Conservation (phyloP, 805 yeast genomes). For the Saccharomycopsis fodiens region DNA sequence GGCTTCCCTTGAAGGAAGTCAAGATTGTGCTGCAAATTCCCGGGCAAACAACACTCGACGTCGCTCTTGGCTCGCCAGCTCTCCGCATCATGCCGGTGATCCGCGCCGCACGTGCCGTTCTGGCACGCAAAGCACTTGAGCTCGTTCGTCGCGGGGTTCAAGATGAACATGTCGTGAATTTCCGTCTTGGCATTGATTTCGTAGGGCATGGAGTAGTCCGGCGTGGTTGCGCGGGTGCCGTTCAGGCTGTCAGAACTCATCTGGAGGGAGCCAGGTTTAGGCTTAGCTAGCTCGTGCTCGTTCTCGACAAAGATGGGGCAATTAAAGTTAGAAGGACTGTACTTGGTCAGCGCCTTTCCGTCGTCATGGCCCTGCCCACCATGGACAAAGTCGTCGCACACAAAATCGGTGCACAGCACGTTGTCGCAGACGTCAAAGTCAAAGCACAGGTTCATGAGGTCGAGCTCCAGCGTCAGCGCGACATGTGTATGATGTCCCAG, state of each 20-base stretch:
- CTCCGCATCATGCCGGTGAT: conserved; percentile 2
- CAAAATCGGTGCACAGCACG: conserved; percentile 17
- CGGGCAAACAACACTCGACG: conserved; percentile 6
- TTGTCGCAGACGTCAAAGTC: conserved; percentile 21
- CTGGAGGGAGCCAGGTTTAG: background rate
- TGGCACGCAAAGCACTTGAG: conserved; percentile 16
- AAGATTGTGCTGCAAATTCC: background rate
- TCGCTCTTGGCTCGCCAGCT: background rate
- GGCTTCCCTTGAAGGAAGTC: too few species aligned
- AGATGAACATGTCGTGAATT: conserved; percentile 14
- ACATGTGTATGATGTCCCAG: conserved; percentile 17
- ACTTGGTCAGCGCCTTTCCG: background rate
- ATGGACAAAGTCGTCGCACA: conserved; percentile 20
- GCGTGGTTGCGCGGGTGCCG: background rate
- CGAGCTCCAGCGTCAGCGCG: conserved; percentile 15
- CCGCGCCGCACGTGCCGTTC: conserved; percentile 2
- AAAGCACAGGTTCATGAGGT: conserved; percentile 20
- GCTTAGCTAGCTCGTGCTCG: conserved; percentile 19
- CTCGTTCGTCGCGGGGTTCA: conserved; percentile 18
- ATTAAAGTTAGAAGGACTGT: conserved; percentile 3
- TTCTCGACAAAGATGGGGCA: conserved; percentile 7
- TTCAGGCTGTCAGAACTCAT: background rate
- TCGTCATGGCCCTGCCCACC: background rate
- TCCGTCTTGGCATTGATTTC: background rate
- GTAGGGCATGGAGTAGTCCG: background rate